Base-by-base conservation (phyloP, 2,329 filamentous ascomycete species). In the Hirsutella minnesotensis region DNA sequence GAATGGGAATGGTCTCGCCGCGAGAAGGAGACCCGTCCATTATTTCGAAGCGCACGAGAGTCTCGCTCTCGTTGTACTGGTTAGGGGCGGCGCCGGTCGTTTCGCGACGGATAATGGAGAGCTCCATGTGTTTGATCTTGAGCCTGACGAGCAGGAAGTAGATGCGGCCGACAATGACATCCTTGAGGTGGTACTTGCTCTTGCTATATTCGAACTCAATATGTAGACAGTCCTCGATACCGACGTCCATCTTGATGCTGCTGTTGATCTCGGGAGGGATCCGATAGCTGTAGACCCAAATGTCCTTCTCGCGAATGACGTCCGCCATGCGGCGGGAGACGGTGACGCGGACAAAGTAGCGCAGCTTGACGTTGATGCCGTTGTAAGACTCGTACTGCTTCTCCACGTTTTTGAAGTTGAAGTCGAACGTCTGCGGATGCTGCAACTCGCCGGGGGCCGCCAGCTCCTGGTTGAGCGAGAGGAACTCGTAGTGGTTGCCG, bases 371-470 rank as follows among this genome's bases (percentile, higher is more conserved):
- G 61, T 98, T 98, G 78, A 98, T 98, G 59, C 92, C 92, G 62
- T 95, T 94, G 75, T 98, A 98, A 51, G 89, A 95, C 68, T 98
- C 94, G 74, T 98, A 98, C 65, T 94, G 89, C 73, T 98, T 98
- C 76, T 98, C 92, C 56, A 98, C 88, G 65, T 96, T 98, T 67
- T 96, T 96, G 79, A 98, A 98, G 71, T 95, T 94, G 78, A 98
- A 98, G 53, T 94, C 87, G 65, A 95, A 95, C 39, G 89, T 95
- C 69, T 98, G 92, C 36, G 92, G 92, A 67, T 98, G 94, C 62
- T 96, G 92, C 45, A 98, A 83, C 70, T 98, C 92, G 63, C 92
- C 92, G 2, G 92, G 92, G 16, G 92, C 89, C 16, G 92, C 92
- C 34, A 98, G 81, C 67, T 98, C 92, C 66, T 96, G 94, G 55